phyloP scores from a whole-genome alignment of 129 eudicot genomes.

The Silybum marianum region DNA sequence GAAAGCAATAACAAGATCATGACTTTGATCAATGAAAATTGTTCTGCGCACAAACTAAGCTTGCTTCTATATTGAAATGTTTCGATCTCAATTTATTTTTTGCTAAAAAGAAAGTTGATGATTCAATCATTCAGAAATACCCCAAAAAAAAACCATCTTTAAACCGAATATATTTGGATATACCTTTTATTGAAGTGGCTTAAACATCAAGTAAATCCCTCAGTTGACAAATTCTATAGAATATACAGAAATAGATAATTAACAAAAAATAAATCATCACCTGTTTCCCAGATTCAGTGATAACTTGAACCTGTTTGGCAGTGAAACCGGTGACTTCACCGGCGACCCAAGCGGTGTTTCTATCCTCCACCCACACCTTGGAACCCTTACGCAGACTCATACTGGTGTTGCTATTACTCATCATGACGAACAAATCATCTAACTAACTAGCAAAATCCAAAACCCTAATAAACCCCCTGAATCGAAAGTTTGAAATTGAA shows the following conservation, averaged over 20 bases:
- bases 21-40: background rate
- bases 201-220: slow-evolving; percentile 23
- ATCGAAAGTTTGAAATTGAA: slow-evolving; percentile 35
- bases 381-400: slow-evolving; percentile 86
- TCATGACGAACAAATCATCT: slow-evolving; percentile 16
- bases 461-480: slow-evolving; percentile 34
- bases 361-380: slow-evolving; percentile 89
- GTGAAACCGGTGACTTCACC: slow-evolving; percentile 74
- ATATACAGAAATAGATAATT: background rate
- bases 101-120: background rate
- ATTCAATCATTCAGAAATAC: background rate
- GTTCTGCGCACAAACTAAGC: background rate
- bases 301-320: slow-evolving; percentile 72
- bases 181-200: slow-evolving; percentile 21
- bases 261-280: slow-evolving; percentile 16
- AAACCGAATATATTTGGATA: background rate
- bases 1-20: background rate
- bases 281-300: slow-evolving; percentile 46
- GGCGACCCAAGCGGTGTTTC: slow-evolving; percentile 70
- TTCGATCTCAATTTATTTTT: background rate
- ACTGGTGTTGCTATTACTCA: slow-evolving; percentile 25
- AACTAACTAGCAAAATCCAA: background rate
- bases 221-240: slow-evolving; percentile 1
- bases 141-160: background rate
- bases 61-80: background rate